Conservation (phyloP, 768 basidiomycete species). For the Russula ochroleuca region DNA sequence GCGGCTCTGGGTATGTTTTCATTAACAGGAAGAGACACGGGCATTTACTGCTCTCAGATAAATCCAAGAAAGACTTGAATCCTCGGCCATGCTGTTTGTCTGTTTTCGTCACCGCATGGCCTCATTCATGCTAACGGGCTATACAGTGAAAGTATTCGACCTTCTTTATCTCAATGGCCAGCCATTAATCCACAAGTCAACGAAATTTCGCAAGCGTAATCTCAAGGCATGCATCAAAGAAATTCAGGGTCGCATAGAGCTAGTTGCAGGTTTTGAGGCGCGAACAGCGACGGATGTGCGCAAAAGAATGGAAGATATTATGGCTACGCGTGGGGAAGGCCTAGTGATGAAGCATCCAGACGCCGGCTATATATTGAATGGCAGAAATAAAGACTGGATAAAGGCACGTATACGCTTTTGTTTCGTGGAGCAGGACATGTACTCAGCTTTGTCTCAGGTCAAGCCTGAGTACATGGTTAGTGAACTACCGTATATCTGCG, state of each 20-base stretch:
- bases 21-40: slow-evolving; percentile 1
- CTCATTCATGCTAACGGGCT: background rate
- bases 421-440: background rate
- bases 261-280: slow-evolving; percentile 65
- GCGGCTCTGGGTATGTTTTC: slow-evolving; percentile 66
- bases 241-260: slow-evolving; percentile 77
- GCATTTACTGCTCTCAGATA: slow-evolving; percentile 45
- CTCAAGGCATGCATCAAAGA: slow-evolving; percentile 62
- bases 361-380: slow-evolving; percentile 79
- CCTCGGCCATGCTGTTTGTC: slow-evolving; percentile 88
- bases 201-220: slow-evolving; percentile 75
- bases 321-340: slow-evolving; percentile 86
- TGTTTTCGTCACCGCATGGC: background rate
- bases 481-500: slow-evolving; percentile 4
- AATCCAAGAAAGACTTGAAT: slow-evolving; percentile 60
- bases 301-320: slow-evolving; percentile 71
- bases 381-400: slow-evolving; percentile 88
- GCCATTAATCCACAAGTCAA: slow-evolving; percentile 66
- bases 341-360: slow-evolving; percentile 85
- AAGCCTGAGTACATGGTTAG: slow-evolving; percentile 84
- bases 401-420: slow-evolving; percentile 48
- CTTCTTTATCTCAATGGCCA: slow-evolving; percentile 84
- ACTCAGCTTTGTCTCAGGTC: slow-evolving; percentile 41
- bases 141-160: slow-evolving; percentile 94
- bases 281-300: slow-evolving; percentile 80